phyloP scores from a whole-genome alignment of 1,284 basidiomycete genomes.

The Cutaneotrichosporon sp. region DNA sequence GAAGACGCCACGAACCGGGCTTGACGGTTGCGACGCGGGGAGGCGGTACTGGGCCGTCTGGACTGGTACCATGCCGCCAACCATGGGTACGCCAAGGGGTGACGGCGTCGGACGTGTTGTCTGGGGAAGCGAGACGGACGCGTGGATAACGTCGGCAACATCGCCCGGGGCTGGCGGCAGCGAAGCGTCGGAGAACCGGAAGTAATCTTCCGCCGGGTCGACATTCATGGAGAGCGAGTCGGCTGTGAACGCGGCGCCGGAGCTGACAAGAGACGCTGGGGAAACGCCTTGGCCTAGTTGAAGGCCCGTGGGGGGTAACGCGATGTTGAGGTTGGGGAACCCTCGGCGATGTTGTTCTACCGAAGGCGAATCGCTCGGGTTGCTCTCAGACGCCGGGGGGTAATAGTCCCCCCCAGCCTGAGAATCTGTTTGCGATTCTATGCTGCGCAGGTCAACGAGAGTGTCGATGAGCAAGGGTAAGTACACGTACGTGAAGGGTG shows the following conservation, averaged over 20 bases:
- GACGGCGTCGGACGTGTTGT: constrained; percentile 3
- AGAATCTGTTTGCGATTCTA: constrained; percentile 44
- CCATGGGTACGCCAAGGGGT: background rate
- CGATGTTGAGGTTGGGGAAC: constrained; percentile 44
- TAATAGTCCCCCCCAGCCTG: constrained; percentile 46
- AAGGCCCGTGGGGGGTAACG: constrained; percentile 29
- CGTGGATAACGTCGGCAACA: background rate
- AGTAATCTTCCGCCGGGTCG: constrained; percentile 41
- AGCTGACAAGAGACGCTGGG: constrained; percentile 38
- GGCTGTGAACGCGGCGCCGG: constrained; percentile 43
- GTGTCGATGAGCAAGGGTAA: background rate
- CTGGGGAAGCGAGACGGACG: background rate
- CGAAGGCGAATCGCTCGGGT: constrained; percentile 22
- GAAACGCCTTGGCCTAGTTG: constrained; percentile 29
- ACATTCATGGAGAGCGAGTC: constrained; percentile 29
- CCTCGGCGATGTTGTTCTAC: constrained; percentile 29
- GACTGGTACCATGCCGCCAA: background rate
- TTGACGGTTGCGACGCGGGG: constrained; percentile 47
- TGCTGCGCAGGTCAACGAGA: constrained; percentile 26
- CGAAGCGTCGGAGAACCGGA: constrained; percentile 37
- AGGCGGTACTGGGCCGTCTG: constrained; percentile 27
- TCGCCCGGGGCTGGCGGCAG: constrained; percentile 9
- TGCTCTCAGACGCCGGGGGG: constrained; percentile 39
- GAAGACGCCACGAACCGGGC: constrained; percentile 40
- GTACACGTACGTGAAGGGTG: constrained; percentile 45